Percentiles rank a stretch among this genome's conserved stretches.
Conservation (phyloP, 208 protist species). For the Crithidia fasciculata region DNA sequence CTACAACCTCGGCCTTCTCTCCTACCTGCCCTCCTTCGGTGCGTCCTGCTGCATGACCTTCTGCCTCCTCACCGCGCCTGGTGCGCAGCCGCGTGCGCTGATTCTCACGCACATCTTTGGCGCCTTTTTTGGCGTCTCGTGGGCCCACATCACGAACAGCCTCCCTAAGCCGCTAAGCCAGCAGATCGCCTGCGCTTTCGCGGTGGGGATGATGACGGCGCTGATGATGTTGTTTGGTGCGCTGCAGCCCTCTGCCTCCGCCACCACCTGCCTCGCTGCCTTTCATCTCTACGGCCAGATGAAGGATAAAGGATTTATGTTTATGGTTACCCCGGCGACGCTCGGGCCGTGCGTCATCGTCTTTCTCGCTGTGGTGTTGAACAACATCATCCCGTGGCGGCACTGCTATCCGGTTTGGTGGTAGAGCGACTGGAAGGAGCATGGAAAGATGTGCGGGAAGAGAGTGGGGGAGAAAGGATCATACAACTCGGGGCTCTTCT, state of each 20-base stretch:
- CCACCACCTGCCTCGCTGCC: constrained; percentile 65
- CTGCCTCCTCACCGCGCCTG: constrained; percentile 55
- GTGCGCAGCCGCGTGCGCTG: constrained; percentile 62
- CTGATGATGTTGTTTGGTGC: constrained; percentile 55
- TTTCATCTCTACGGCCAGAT: constrained; percentile 64
- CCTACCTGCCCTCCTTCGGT: constrained; percentile 68
- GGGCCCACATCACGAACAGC: constrained; percentile 49
- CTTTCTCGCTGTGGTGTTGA: constrained; percentile 50
- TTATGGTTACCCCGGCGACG: constrained; percentile 54
- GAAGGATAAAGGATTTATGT: constrained; percentile 68
- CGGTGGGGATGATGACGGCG: constrained; percentile 52
- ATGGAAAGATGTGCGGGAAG: not conserved
- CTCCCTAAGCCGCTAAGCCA: constrained; percentile 51
- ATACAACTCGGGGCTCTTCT: no score
- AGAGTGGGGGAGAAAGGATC: no score
- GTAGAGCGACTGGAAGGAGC: constrained; percentile 16
- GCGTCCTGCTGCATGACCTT: constrained; percentile 64
- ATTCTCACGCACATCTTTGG: constrained; percentile 57
- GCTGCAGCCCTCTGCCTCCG: constrained; percentile 72
- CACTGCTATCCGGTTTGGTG: constrained; percentile 66
- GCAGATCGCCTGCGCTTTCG: constrained; percentile 63
- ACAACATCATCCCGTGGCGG: constrained; percentile 73
- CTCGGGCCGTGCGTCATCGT: constrained; percentile 57
- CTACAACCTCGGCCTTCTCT: constrained; percentile 46
- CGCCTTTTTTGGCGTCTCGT: constrained; percentile 68